Evolutionary conservation across 2,329 filamentous ascomycete species (phyloP).

Genomic region (Fusarium sp.): DNA sequence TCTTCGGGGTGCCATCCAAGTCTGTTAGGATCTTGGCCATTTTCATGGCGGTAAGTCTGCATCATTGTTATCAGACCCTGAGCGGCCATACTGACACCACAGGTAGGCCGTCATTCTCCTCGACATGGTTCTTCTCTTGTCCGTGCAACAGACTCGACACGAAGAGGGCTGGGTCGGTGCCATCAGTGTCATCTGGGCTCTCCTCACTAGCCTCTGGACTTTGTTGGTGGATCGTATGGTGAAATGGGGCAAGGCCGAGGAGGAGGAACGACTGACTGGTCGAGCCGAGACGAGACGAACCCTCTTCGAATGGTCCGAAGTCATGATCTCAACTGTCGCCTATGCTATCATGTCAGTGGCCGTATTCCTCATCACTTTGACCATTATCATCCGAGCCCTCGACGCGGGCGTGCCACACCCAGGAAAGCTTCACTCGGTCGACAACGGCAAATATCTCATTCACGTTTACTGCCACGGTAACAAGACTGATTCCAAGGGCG

Average conservation of each 20-base stretch:
- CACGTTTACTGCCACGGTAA: slow-evolving; percentile 89
- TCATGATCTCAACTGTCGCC: slow-evolving; percentile 80
- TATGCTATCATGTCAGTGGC: slow-evolving; percentile 78
- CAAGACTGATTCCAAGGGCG: slow-evolving; percentile 67
- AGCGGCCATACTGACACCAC: slow-evolving; percentile 42
- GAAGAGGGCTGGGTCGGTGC: slow-evolving; percentile 97
- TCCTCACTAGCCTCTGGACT: slow-evolving; percentile 84
- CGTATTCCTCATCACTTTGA: slow-evolving; percentile 82
- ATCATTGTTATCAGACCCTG: neutral
- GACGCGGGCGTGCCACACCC: slow-evolving; percentile 82
- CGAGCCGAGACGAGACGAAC: slow-evolving; percentile 88
- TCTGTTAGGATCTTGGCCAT: slow-evolving; percentile 81
- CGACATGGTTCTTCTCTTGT: slow-evolving; percentile 83
- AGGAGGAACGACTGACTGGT: slow-evolving; percentile 93
- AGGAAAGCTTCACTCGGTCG: slow-evolving; percentile 84
- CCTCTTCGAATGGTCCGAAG: slow-evolving; percentile 85
- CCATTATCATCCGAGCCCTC: slow-evolving; percentile 82
- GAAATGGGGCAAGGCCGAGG: slow-evolving; percentile 91
- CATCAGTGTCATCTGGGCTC: slow-evolving; percentile 84
- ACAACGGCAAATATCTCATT: slow-evolving; percentile 86
- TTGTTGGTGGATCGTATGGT: slow-evolving; percentile 86
- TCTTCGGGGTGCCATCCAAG: slow-evolving; percentile 88
- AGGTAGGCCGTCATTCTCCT: slow-evolving; percentile 60
- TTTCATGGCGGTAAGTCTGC: slow-evolving; percentile 66
- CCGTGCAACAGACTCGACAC: slow-evolving; percentile 79